Percentiles rank a stretch among this genome's conserved stretches.
Conservation (phyloP, 129 eudicot species). For the Pseudognaphalium luteoalbum region DNA sequence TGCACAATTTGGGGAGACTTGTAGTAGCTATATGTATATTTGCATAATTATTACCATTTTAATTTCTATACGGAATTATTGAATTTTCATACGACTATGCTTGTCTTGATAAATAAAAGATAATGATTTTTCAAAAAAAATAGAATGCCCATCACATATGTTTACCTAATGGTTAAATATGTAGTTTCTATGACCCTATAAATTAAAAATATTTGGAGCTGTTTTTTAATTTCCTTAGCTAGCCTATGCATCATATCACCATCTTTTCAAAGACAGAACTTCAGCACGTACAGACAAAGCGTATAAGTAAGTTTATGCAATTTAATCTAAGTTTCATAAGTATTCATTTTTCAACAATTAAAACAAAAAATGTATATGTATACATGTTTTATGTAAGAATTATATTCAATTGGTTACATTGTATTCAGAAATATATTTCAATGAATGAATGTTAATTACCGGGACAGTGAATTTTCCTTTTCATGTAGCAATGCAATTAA, state of each 20-base stretch:
- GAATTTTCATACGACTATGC: background rate
- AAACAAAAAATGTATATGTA: too few relatives aligned
- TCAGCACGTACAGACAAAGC: background rate
- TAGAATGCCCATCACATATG: background rate
- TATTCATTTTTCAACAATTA: too few relatives aligned
- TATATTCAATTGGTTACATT: too few relatives aligned
- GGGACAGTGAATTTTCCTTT: too few relatives aligned
- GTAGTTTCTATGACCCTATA: background rate
- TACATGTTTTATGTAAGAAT: too few relatives aligned
- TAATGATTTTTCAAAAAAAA: too few relatives aligned
- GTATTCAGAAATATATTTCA: too few relatives aligned
- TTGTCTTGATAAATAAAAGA: background rate
- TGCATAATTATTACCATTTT: too few relatives aligned
- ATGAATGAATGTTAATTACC: too few relatives aligned
- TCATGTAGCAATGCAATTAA: background rate
- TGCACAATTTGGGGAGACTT: conserved; percentile 18
- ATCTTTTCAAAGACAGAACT: background rate
- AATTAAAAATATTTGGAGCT: too few relatives aligned
- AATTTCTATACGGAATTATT: background rate
- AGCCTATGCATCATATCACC: background rate
- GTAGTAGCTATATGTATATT: background rate
- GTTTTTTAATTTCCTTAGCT: background rate
- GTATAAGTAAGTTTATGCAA: too few relatives aligned
- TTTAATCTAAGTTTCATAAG: background rate
- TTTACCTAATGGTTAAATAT: background rate